Conservation (phyloP, 306 rosid species). For the Myrica gale region DNA sequence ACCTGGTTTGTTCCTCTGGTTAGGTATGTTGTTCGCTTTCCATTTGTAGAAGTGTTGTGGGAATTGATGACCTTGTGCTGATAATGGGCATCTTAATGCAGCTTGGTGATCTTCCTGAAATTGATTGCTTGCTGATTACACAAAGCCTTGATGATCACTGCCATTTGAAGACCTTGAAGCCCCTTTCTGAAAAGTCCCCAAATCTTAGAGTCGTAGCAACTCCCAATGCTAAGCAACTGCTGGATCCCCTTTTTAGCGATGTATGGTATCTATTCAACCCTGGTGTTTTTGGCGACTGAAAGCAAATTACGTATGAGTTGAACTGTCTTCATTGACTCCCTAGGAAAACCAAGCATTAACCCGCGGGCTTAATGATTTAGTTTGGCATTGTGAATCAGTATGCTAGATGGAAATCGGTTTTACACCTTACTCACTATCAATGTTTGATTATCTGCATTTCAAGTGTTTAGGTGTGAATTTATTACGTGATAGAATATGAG, state of each 20-base stretch:
- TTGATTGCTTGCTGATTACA: slow-evolving; percentile 74
- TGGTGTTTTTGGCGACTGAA: slow-evolving; percentile 3
- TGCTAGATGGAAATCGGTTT: neutral
- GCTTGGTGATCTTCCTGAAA: slow-evolving; percentile 86
- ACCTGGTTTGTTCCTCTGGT: slow-evolving; percentile 8
- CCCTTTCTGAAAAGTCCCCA: slow-evolving; percentile 66
- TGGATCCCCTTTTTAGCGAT: slow-evolving; percentile 83
- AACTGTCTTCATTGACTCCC: neutral
- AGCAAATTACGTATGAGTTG: neutral
- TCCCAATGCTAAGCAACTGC: slow-evolving; percentile 67
- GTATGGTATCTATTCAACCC: slow-evolving; percentile 40
- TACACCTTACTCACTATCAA: neutral
- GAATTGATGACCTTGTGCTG: slow-evolving; percentile 29
- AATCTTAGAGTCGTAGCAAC: slow-evolving; percentile 68
- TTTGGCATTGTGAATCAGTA: neutral
- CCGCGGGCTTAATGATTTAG: neutral
- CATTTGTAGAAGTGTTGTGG: neutral
- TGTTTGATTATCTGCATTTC: neutral
- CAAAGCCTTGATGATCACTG: slow-evolving; percentile 98
- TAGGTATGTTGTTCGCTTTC: slow-evolving; percentile 19
- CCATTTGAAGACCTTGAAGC: slow-evolving; percentile 84
- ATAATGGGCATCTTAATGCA: slow-evolving; percentile 50
- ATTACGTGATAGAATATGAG: neutral
- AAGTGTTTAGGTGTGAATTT: slow-evolving; percentile 5
- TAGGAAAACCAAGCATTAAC: neutral